Evolutionary conservation across 495 filamentous ascomycete species (phyloP), one percentile per base, ranked within the genome.

Genomic region (Xylaria palmicola): DNA sequence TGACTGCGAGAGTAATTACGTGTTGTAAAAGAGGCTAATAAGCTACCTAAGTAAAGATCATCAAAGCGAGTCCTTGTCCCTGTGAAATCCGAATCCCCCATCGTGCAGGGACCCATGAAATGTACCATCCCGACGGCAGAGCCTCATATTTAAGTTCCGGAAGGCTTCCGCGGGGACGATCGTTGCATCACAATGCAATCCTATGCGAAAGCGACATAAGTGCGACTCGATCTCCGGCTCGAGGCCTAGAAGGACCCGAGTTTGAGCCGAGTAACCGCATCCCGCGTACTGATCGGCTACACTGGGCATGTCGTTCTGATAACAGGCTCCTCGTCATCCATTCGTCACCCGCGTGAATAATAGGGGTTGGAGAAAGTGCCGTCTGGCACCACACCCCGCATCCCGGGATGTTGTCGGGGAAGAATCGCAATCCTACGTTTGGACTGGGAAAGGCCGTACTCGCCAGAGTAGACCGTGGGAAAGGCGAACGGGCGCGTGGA

Each of bases 71-170:
- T 36, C 13, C 6, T 6, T 13, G 13, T 36, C 32, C 13, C 6
- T 6, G 32, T 6, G 13, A 41, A 17, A 41, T 4, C 4, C 39
- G 39, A 15, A 41, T 4, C 10, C 8, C n/a, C n/a, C 4, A 15
- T 36, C 6, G 6, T 32, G 48, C 48, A 32, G 9, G 6, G 19
- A 9, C 26, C 24, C 36, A 22, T 43, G 29, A 41, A 41, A 29
- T 22, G 12, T 12, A 26, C 41, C 12, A 37, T 57, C 29, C 53
- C 29, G 55, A 49, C 43, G 43, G 27, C 48, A 60, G 57, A 60
- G 57, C 57, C 57, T 60, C 57, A 60, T n/a, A 29, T 44, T 36
- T 60, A 26, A 15, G 39, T 52, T 32, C 57, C 57, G 47, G 47
- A 26, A 60, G 34, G 24, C 57, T 34, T 60, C 57, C 47, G 34